These are phyloP conservation scores for Scheffersomyces illinoinensis DNA, from an alignment of 1,139 yeast genomes.

Conservation along the genomic window DNA sequence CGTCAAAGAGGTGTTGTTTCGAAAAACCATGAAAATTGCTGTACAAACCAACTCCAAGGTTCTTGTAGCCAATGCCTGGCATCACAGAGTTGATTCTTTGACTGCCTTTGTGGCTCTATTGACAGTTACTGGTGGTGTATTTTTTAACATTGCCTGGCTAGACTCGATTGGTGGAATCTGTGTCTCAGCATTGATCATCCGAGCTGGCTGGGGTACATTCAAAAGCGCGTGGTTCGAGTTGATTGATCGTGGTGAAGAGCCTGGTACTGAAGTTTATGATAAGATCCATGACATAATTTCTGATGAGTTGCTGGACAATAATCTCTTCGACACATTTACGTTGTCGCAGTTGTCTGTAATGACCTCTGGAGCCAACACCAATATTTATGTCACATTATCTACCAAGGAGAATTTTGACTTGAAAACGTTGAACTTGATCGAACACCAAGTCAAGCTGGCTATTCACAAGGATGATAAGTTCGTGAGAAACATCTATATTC, in stretches of 20 bases:
- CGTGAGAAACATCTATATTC: conserved; percentile 32
- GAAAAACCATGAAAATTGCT: conserved; percentile 81
- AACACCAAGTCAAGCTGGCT: conserved; percentile 21
- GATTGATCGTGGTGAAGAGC: conserved; percentile 56
- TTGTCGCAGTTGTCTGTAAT: conserved; percentile 55
- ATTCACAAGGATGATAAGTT: conserved; percentile 32
- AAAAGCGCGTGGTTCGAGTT: conserved; percentile 71
- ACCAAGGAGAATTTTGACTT: conserved; percentile 20
- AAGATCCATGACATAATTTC: conserved; percentile 24
- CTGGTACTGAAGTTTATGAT: conserved; percentile 29
- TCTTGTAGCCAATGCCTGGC: conserved; percentile 97
- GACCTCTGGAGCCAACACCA: conserved; percentile 72
- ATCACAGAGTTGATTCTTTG: conserved; percentile 92
- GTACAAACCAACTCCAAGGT: conserved; percentile 79
- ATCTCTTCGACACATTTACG: conserved; percentile 20
- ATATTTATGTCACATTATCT: conserved; percentile 28
- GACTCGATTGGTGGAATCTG: conserved; percentile 90
- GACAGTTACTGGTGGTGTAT: conserved; percentile 83
- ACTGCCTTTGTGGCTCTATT: conserved; percentile 89
- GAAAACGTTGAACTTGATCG: conserved; percentile 29
- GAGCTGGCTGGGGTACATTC: conserved; percentile 81
- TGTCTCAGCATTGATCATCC: conserved; percentile 77
- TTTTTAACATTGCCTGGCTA: conserved; percentile 75
- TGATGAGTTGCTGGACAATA: conserved; percentile 18
- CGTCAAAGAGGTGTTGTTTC: conserved; percentile 83